Percentiles rank a stretch among this genome's conserved stretches.
Evolutionary conservation across 345 rosid species (phyloP).

Genomic region (Gossypioides kirkii): DNA sequence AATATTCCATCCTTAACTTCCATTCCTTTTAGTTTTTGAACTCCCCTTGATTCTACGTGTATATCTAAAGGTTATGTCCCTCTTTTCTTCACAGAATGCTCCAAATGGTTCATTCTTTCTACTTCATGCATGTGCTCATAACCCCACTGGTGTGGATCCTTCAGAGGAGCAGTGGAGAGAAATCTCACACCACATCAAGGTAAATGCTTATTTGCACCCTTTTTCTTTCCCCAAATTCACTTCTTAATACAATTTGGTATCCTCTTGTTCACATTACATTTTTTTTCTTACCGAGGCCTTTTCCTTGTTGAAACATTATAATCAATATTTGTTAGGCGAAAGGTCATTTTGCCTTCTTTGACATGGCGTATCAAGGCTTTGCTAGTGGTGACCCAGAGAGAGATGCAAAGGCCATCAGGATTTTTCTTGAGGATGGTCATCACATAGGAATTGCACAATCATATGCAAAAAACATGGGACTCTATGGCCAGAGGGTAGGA

Average conservation of each 20-base stretch:
- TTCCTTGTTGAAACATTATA: slow-evolving; percentile 8
- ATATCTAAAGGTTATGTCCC: not conserved
- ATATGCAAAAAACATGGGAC: slow-evolving; percentile 98
- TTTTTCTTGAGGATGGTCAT: slow-evolving; percentile 91
- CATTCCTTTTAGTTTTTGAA: not conserved
- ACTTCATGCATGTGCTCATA: slow-evolving; percentile 47
- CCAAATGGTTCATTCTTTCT: slow-evolving; percentile 89
- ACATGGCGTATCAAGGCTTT: slow-evolving; percentile 99
- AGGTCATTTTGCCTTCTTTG: slow-evolving; percentile 86
- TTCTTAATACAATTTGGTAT: not conserved
- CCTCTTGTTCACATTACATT: not conserved
- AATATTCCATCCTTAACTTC: not conserved
- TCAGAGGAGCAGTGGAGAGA: slow-evolving; percentile 91
- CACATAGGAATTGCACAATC: slow-evolving; percentile 88
- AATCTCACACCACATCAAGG: slow-evolving; percentile 86
- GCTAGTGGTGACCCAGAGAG: slow-evolving; percentile 95
- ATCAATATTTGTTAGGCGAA: slow-evolving; percentile 46
- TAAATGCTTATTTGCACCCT: slow-evolving; percentile 11
- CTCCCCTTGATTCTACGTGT: not conserved
- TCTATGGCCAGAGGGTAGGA: slow-evolving; percentile 96
- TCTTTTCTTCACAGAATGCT: slow-evolving; percentile 54
- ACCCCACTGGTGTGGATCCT: slow-evolving; percentile 98
- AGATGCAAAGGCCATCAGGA: slow-evolving; percentile 92
- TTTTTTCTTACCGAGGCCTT: not conserved
- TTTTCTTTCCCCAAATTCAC: not conserved